Conservation (phyloP, 495 filamentous ascomycete species). For the Aspergillus baeticus region DNA sequence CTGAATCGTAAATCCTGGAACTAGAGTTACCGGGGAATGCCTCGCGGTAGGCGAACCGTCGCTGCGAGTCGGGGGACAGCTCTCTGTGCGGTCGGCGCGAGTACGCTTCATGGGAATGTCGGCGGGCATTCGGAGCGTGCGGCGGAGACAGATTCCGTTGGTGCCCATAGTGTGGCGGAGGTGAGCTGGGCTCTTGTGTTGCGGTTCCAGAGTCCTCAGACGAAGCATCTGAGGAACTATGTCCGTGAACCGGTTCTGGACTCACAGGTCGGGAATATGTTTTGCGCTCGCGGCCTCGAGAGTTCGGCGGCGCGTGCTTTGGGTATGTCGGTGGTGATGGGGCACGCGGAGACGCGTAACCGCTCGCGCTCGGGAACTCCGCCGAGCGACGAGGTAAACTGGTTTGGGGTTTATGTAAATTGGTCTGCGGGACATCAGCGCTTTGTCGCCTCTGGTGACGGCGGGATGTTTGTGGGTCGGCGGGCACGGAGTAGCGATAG, state of each 20-base stretch:
- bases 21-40: conserved; percentile 12
- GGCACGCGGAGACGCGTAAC: conserved; percentile 28
- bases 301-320: conserved; percentile 14
- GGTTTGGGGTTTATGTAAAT: conserved; percentile 23
- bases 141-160: conserved; percentile 34
- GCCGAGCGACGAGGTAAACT: conserved; percentile 17
- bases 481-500: conserved; percentile 19
- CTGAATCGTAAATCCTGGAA: conserved; percentile 22
- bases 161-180: conserved; percentile 16
- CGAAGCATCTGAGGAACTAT: conserved; percentile 26
- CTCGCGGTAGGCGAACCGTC: conserved; percentile 18
- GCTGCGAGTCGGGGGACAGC: conserved; percentile 26
- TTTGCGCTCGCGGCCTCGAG: conserved; percentile 26
- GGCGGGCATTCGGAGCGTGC: conserved; percentile 27
- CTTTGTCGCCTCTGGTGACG: conserved; percentile 25
- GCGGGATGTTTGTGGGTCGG: conserved; percentile 18
- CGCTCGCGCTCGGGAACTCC: conserved; percentile 7
- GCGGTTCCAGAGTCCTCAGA: conserved; percentile 26
- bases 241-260: conserved; percentile 20
- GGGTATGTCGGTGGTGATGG: conserved; percentile 33
- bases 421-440: conserved; percentile 25
- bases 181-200: conserved; percentile 5
- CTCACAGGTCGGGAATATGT: conserved; percentile 23
- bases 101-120: conserved; percentile 47
- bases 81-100: conserved; percentile 34